A percentile compares a stretch with the other conserved stretches of the same genome.
Conservation (phyloP, 1,284 basidiomycete species). For the Ganoderma multipileum region DNA sequence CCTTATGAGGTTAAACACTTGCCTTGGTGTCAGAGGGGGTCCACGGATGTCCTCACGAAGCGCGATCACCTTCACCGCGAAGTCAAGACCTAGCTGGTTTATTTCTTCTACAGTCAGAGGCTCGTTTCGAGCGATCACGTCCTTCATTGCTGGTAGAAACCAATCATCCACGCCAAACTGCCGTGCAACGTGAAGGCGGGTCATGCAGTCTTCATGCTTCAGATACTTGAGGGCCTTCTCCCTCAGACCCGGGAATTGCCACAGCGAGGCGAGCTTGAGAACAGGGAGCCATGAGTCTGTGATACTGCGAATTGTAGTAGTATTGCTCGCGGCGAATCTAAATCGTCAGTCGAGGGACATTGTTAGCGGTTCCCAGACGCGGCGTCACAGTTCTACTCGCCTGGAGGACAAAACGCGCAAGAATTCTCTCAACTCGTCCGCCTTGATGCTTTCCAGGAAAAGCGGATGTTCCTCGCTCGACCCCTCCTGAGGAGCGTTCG, state of each 20-base stretch:
- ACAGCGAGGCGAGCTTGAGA: conserved; percentile 8
- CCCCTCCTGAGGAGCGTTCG: background rate
- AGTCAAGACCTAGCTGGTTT: background rate
- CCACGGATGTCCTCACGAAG: conserved; percentile 5
- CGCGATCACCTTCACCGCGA: conserved; percentile 2
- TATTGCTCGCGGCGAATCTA: background rate
- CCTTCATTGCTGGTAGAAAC: background rate
- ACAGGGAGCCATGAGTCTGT: conserved; percentile 5
- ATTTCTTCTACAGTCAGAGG: conserved; percentile 1
- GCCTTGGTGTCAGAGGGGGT: background rate
- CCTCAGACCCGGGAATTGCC: background rate
- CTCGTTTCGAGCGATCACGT: background rate
- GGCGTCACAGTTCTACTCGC: background rate
- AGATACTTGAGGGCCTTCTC: background rate
- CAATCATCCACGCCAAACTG: conserved; percentile 3
- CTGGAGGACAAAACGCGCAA: background rate
- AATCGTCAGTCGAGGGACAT: background rate
- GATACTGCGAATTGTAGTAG: background rate
- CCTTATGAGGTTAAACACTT: background rate
- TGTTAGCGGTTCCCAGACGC: background rate
- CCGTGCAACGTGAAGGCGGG: background rate
- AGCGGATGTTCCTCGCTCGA: conserved; percentile 1
- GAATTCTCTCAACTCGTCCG: conserved; percentile 3
- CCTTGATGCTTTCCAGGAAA: conserved; percentile 8
- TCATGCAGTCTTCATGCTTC: background rate